A percentile compares a stretch with the other conserved stretches of the same genome.
Conservation (phyloP, 2,329 filamentous ascomycete species). For the Fusarium pilosicola region DNA sequence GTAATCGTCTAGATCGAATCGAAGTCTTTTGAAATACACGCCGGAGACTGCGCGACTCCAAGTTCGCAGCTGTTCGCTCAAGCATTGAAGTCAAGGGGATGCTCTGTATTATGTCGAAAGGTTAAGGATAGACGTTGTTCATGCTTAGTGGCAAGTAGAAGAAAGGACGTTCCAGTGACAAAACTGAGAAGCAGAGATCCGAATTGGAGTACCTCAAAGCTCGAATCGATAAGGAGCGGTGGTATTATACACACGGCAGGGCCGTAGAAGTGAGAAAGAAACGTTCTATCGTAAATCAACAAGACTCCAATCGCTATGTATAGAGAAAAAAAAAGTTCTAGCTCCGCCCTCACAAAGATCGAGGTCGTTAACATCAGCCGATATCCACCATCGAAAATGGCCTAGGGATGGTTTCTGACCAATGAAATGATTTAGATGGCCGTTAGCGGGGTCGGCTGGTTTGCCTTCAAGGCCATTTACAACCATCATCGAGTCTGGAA, state of each 20-base stretch:
- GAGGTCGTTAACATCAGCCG: conserved; percentile 33
- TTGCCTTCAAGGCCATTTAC: conserved; percentile 1
- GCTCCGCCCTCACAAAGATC: background rate
- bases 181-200: background rate
- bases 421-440: conserved; percentile 1
- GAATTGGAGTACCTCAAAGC: conserved; percentile 16
- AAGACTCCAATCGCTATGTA: conserved; percentile 1
- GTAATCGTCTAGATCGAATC: conserved; percentile 56
- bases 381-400: conserved; percentile 13
- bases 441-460: conserved; percentile 9
- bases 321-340: conserved; percentile 21
- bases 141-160: conserved; percentile 37
- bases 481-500: conserved; percentile 20
- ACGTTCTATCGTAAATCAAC: background rate
- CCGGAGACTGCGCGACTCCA: conserved; percentile 67
- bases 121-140: conserved; percentile 21
- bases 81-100: conserved; percentile 57
- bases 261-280: background rate
- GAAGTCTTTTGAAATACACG: conserved; percentile 58
- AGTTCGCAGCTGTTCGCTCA: conserved; percentile 65
- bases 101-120: conserved; percentile 27
- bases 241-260: background rate
- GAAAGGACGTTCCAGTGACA: background rate
- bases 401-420: background rate
- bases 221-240: background rate